A percentile compares a stretch with the other conserved stretches of the same genome.
Evolutionary conservation across 1,284 basidiomycete species (phyloP).

Genomic region (Sparassis latifolia): DNA sequence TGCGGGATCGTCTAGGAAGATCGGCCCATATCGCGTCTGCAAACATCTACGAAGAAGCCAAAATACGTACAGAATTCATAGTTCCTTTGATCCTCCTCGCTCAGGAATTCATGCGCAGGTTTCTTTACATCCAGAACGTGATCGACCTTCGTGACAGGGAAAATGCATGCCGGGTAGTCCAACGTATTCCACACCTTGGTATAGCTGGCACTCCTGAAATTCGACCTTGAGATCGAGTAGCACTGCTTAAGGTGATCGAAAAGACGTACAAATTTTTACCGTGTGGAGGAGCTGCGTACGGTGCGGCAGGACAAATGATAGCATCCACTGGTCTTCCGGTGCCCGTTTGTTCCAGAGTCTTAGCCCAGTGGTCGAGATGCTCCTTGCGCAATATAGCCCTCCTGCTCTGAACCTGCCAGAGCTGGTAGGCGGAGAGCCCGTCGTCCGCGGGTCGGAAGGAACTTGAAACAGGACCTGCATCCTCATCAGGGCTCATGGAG

Average conservation of each 20-base stretch:
- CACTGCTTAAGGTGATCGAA: no score
- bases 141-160: conserved; percentile 39
- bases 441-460: not conserved
- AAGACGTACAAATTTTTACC: conserved; percentile 27
- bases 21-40: not conserved
- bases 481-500: conserved; percentile 41
- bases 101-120: conserved; percentile 28
- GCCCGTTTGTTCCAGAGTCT: conserved; percentile 30
- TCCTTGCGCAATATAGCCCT: conserved; percentile 33
- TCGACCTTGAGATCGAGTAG: no score
- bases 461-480: not conserved
- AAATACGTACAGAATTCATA: conserved; percentile 37
- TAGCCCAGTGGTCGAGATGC: conserved; percentile 42
- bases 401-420: conserved; percentile 39
- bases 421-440: conserved; percentile 25
- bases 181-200: conserved; percentile 22
- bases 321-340: conserved; percentile 45
- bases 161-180: conserved; percentile 38
- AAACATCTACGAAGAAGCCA: not conserved
- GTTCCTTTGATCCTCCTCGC: conserved; percentile 32
- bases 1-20: conserved; percentile 35
- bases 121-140: conserved; percentile 24
- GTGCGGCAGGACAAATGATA: conserved; percentile 32
- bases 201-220: conserved; percentile 16
- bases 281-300: conserved; percentile 31